These are phyloP conservation scores for Ceratocystis huliohia DNA, from an alignment of 2,329 filamentous ascomycete species.

Conservation along the genomic window DNA sequence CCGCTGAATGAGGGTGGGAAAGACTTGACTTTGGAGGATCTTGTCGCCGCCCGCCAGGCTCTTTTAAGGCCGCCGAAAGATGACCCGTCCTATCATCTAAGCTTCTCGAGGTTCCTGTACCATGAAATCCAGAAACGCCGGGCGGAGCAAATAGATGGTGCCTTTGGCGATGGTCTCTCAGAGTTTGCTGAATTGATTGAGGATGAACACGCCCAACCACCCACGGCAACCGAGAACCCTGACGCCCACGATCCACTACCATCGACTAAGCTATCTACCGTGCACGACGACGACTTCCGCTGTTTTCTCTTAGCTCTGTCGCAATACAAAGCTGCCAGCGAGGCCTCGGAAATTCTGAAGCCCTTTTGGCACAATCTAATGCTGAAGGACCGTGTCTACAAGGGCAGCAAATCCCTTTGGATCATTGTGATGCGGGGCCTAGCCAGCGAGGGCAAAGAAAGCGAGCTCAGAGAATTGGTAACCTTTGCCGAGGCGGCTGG, in stretches of 20 bases:
- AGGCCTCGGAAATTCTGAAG: slow-evolving; percentile 31
- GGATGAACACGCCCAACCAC: slow-evolving; percentile 21
- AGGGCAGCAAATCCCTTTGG: slow-evolving; percentile 31
- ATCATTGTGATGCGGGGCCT: slow-evolving; percentile 47
- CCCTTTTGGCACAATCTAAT: slow-evolving; percentile 19
- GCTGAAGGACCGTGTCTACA: slow-evolving; percentile 17
- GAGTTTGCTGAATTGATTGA: slow-evolving; percentile 21
- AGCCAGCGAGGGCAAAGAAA: slow-evolving; percentile 44
- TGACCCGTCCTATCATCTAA: slow-evolving; percentile 34
- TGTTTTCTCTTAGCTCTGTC: slow-evolving; percentile 40
- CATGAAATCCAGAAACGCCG: slow-evolving; percentile 24
- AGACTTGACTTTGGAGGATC: slow-evolving; percentile 31
- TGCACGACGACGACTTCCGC: slow-evolving; percentile 28
- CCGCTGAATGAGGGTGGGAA: slow-evolving; percentile 27
- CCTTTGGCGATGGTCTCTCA: slow-evolving; percentile 22
- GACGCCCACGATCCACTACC: slow-evolving; percentile 16
- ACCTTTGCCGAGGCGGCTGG: slow-evolving; percentile 38
- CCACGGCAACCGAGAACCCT: slow-evolving; percentile 21
- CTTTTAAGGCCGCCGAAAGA: slow-evolving; percentile 35
- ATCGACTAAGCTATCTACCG: not conserved
- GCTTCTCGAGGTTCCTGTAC: slow-evolving; percentile 36
- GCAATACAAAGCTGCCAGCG: slow-evolving; percentile 41
- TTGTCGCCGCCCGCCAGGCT: slow-evolving; percentile 35
- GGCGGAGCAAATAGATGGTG: slow-evolving; percentile 15
- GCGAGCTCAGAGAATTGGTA: slow-evolving; percentile 45